Percentiles rank a stretch among this genome's conserved stretches.
Evolutionary conservation across 495 filamentous ascomycete genomes (phyloP).

Genomic region (Mytilinidion resinicola): DNA sequence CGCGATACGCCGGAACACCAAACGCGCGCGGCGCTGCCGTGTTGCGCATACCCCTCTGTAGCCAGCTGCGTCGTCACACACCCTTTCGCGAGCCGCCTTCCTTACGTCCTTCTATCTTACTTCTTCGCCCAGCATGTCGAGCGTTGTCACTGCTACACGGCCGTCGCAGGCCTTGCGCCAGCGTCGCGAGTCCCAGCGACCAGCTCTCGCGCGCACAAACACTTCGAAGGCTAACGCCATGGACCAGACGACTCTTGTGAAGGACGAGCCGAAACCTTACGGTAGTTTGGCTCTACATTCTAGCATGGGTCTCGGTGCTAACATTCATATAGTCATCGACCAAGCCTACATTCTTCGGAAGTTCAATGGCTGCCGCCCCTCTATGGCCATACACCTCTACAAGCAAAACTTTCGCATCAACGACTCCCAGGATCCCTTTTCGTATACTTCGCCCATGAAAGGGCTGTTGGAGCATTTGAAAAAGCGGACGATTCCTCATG

Average conservation of each 20-base stretch:
- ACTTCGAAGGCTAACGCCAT: constrained; percentile 15
- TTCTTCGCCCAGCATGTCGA: not conserved
- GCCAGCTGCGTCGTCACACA: not conserved
- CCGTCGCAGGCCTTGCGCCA: constrained; percentile 26
- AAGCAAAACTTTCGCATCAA: constrained; percentile 86
- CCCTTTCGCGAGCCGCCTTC: not conserved
- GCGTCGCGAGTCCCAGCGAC: constrained; percentile 30
- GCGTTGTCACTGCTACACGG: not conserved
- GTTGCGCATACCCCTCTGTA: not conserved
- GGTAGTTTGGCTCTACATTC: not conserved
- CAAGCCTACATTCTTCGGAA: constrained; percentile 75
- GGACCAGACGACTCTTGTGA: constrained; percentile 10
- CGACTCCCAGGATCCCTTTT: constrained; percentile 84
- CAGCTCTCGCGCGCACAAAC: constrained; percentile 15
- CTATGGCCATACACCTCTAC: constrained; percentile 79
- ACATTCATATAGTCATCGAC: constrained; percentile 35
- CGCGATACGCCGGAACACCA: not conserved
- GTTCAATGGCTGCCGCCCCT: constrained; percentile 68
- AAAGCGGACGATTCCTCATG: constrained; percentile 60
- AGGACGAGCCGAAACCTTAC: constrained; percentile 18
- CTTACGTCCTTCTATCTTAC: not conserved
- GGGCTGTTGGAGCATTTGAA: constrained; percentile 72
- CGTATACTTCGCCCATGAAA: constrained; percentile 86
- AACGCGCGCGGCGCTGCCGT: constrained; percentile 3
- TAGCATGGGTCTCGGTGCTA: not conserved